These are phyloP conservation scores for Phyllostachys edulis DNA, from an alignment of 176 grass and related monocot genomes.

Conservation along the genomic window DNA sequence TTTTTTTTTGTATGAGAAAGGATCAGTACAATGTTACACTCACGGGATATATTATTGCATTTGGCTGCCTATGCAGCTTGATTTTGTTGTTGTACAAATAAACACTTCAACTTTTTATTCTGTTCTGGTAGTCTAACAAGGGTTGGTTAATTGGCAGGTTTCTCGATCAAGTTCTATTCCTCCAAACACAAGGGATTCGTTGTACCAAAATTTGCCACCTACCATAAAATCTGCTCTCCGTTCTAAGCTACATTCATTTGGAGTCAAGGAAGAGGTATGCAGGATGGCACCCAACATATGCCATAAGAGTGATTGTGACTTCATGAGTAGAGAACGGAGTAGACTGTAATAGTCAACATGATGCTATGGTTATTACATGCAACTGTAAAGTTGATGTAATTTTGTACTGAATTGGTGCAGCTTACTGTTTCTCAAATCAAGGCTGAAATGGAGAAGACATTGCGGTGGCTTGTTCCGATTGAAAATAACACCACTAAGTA, in stretches of 20 bases:
- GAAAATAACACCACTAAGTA: slow-evolving; percentile 98
- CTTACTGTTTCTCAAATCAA: slow-evolving; percentile 80
- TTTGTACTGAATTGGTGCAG: slow-evolving; percentile 46
- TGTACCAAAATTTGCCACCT: slow-evolving; percentile 90
- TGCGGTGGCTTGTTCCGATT: slow-evolving; percentile 82
- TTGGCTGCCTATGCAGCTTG: slow-evolving; percentile 13
- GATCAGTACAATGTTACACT: slow-evolving; percentile 26
- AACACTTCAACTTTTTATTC: neutral
- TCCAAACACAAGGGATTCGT: slow-evolving; percentile 84
- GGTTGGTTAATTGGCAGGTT: slow-evolving; percentile 46
- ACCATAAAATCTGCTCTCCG: slow-evolving; percentile 77
- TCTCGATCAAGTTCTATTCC: slow-evolving; percentile 88
- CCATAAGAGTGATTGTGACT: neutral
- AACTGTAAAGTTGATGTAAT: slow-evolving; percentile 21
- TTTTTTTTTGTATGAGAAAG: neutral
- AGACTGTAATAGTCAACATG: slow-evolving; percentile 18
- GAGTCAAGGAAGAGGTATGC: slow-evolving; percentile 84
- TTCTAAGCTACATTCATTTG: slow-evolving; percentile 65
- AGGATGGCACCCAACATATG: slow-evolving; percentile 14
- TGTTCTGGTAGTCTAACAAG: slow-evolving; percentile 40
- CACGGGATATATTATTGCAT: slow-evolving; percentile 13
- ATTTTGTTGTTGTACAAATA: slow-evolving; percentile 12
- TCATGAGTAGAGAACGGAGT: neutral
- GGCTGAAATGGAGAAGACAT: slow-evolving; percentile 89
- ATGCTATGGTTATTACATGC: slow-evolving; percentile 10